Evolutionary conservation across 805 yeast genomes (phyloP).

Genomic region (Teunomyces stri): DNA sequence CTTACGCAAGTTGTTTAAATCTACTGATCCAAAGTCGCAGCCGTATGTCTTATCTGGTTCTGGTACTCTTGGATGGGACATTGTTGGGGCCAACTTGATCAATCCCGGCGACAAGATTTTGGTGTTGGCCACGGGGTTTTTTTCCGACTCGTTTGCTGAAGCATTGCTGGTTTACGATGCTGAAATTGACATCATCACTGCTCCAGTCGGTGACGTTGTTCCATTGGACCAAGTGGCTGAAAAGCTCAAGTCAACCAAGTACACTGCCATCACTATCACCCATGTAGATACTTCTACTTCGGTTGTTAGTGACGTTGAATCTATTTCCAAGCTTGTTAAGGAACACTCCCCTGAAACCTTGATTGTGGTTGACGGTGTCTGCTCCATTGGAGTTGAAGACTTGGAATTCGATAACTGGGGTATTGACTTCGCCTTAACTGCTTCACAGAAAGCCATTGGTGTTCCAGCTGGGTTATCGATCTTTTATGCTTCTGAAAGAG

Average conservation of each 20-base stretch:
- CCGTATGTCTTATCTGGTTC: constrained; percentile 84
- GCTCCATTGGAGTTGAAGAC: constrained; percentile 88
- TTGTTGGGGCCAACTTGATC: constrained; percentile 75
- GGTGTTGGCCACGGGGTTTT: constrained; percentile 87
- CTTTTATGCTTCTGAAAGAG: constrained; percentile 72
- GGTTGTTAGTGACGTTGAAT: constrained; percentile 72
- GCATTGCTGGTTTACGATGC: constrained; percentile 71
- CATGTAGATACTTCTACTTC: constrained; percentile 98
- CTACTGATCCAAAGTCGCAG: constrained; percentile 65
- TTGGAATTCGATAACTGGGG: constrained; percentile 88
- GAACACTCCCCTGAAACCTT: constrained; percentile 73
- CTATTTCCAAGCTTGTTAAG: constrained; percentile 60
- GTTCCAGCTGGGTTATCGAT: constrained; percentile 91
- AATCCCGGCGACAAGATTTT: constrained; percentile 65
- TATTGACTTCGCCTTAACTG: constrained; percentile 82
- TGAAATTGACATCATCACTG: constrained; percentile 69
- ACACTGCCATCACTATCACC: constrained; percentile 76
- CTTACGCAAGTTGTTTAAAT: constrained; percentile 72
- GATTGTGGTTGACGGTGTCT: constrained; percentile 89
- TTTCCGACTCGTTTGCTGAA: constrained; percentile 80
- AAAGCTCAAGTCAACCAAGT: constrained; percentile 51
- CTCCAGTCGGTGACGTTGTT: constrained; percentile 72
- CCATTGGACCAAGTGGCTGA: constrained; percentile 54
- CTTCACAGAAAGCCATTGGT: constrained; percentile 94
- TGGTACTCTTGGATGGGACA: constrained; percentile 95